Conservation (phyloP, 805 yeast genomes). For the Lipomyces orientalis region DNA sequence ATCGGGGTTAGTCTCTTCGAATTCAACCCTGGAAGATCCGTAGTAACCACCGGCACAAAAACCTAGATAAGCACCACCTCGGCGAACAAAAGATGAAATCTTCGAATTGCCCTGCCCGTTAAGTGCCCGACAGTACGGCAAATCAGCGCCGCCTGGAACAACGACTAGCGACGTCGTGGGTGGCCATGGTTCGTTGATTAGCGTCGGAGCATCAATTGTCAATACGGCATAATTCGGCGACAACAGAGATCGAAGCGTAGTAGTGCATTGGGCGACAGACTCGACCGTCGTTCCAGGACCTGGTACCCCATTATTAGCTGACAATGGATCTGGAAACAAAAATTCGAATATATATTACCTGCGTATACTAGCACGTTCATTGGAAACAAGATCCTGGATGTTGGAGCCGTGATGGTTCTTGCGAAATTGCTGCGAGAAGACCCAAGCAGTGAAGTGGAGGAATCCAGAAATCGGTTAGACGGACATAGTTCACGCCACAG, state of each 20-base stretch:
- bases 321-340: not conserved
- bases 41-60: constrained; percentile 97
- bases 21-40: constrained; percentile 75
- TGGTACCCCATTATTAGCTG: constrained; percentile 22
- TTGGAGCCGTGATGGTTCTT: not conserved
- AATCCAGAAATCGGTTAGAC: not conserved
- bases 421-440: not conserved
- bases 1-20: constrained; percentile 82
- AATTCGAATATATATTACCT: constrained; percentile 45
- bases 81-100: constrained; percentile 66
- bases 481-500: too few relatives aligned
- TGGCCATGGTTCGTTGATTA: constrained; percentile 87
- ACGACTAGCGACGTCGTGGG: constrained; percentile 77
- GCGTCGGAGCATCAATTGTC: constrained; percentile 64
- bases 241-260: constrained; percentile 71
- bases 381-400: not conserved
- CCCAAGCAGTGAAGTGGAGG: not conserved
- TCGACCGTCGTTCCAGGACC: constrained; percentile 88
- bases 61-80: constrained; percentile 85
- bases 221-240: constrained; percentile 90
- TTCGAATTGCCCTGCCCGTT: constrained; percentile 69
- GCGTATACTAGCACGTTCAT: constrained; percentile 81
- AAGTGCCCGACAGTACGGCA: constrained; percentile 77
- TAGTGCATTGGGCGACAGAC: constrained; percentile 81
- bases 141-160: constrained; percentile 96